Percentiles rank a stretch among this genome's conserved stretches.
Evolutionary conservation across 2,329 filamentous ascomycete genomes (phyloP).

Genomic region (Clarireedia homoeocarpa): DNA sequence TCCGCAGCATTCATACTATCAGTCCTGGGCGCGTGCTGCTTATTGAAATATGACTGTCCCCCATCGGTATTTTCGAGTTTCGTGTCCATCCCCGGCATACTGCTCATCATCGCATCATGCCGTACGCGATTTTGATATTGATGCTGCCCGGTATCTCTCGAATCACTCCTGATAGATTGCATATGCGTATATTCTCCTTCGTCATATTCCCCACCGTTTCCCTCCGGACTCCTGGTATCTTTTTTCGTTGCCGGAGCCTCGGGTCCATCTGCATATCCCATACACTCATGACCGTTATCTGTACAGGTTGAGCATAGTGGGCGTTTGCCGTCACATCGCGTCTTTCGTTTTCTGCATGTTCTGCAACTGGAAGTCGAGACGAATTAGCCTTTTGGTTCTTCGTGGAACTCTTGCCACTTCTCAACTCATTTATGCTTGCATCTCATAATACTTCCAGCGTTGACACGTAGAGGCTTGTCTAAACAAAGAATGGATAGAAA

Average conservation of each 20-base stretch:
- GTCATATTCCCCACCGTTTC: constrained; percentile 30
- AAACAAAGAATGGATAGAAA: no score
- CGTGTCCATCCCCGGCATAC: neutral
- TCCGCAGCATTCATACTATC: neutral
- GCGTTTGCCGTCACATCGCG: constrained; percentile 65
- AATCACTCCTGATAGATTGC: neutral
- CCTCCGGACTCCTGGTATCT: constrained; percentile 20
- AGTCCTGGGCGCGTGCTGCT: neutral
- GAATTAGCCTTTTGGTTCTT: neutral
- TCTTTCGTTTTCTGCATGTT: constrained; percentile 70
- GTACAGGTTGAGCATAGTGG: constrained; percentile 65
- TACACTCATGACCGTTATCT: constrained; percentile 61
- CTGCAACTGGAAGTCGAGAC: constrained; percentile 45
- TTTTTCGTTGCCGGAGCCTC: constrained; percentile 19
- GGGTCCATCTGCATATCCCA: constrained; percentile 49
- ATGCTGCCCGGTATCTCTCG: neutral
- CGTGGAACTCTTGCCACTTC: neutral
- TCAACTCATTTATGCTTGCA: neutral
- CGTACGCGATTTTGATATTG: neutral
- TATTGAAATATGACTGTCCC: neutral
- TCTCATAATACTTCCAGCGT: no score
- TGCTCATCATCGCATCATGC: neutral
- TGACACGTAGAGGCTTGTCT: no score
- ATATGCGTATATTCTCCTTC: constrained; percentile 25
- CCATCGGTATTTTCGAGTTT: neutral